Conservation (phyloP, 2,329 filamentous ascomycete genomes). For the Fusarium fujikuroi region DNA sequence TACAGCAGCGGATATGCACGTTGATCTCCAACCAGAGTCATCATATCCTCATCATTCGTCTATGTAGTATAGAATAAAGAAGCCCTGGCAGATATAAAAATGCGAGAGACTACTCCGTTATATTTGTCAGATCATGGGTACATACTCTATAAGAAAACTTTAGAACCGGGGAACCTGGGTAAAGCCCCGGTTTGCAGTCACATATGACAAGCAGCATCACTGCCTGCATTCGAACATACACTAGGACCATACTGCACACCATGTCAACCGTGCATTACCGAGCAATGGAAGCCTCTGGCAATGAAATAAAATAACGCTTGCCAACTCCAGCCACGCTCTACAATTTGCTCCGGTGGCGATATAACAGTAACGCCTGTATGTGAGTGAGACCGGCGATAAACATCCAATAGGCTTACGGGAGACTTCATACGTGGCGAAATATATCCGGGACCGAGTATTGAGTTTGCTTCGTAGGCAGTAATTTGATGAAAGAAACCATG, state of each 20-base stretch:
- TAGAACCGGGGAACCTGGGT: slow-evolving; percentile 18
- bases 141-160: background rate
- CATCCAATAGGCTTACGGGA: background rate
- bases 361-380: background rate
- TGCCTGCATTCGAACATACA: slow-evolving; percentile 19
- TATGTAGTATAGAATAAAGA: background rate
- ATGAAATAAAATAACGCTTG: background rate
- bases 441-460: too few relatives aligned
- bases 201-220: slow-evolving; percentile 32
- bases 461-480: background rate
- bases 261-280: background rate
- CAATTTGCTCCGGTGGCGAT: background rate
- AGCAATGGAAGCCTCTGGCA: background rate
- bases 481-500: background rate
- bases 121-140: slow-evolving; percentile 25
- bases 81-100: background rate
- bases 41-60: background rate
- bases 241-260: background rate
- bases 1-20: background rate
- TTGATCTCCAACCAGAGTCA: background rate
- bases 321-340: background rate
- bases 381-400: background rate
- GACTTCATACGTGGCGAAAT: background rate
- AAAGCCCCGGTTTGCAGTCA: slow-evolving; percentile 22
- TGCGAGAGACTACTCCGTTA: background rate